Percentiles rank a stretch among this genome's conserved stretches.
These are phyloP conservation scores for Sporisorium graminicola DNA, from an alignment of 1,284 basidiomycete genomes.

Conservation along the genomic window DNA sequence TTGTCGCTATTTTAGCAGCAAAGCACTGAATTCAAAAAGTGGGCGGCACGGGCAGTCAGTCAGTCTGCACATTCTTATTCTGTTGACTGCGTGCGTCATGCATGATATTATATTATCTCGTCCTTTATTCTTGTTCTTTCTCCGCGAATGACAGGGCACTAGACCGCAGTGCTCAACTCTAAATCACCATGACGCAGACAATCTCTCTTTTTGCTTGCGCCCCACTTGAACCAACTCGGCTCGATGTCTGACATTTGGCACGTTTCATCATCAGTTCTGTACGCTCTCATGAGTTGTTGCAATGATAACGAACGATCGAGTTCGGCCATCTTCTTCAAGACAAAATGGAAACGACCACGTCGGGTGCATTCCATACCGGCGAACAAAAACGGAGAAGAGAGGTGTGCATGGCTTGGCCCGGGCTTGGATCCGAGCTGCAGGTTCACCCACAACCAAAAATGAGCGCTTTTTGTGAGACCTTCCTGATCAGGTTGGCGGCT, in stretches of 20 bases:
- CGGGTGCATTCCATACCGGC: slow-evolving; percentile 19
- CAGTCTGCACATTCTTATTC: too few species aligned
- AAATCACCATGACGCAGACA: background rate
- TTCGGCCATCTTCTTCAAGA: too few species aligned
- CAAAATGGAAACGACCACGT: too few species aligned
- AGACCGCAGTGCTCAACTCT: background rate
- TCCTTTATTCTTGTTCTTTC: background rate
- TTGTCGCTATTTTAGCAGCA: too few species aligned
- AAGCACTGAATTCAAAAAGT: too few species aligned
- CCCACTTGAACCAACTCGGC: too few species aligned
- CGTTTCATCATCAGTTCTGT: background rate
- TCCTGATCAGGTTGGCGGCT: background rate
- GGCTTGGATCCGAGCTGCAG: slow-evolving; percentile 30
- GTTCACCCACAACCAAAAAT: background rate
- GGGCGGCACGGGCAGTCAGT: too few species aligned
- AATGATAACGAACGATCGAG: too few species aligned
- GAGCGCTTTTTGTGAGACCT: background rate
- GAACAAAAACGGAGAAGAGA: background rate
- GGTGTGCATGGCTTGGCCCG: slow-evolving; percentile 19
- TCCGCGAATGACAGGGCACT: background rate
- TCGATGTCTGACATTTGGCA: too few species aligned
- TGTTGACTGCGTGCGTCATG: too few species aligned
- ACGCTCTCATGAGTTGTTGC: too few species aligned
- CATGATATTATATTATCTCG: background rate
- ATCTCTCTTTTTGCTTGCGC: too few species aligned